These are phyloP conservation scores for Lyophyllum semitale DNA, from an alignment of 768 basidiomycete genomes.

Conservation along the genomic window DNA sequence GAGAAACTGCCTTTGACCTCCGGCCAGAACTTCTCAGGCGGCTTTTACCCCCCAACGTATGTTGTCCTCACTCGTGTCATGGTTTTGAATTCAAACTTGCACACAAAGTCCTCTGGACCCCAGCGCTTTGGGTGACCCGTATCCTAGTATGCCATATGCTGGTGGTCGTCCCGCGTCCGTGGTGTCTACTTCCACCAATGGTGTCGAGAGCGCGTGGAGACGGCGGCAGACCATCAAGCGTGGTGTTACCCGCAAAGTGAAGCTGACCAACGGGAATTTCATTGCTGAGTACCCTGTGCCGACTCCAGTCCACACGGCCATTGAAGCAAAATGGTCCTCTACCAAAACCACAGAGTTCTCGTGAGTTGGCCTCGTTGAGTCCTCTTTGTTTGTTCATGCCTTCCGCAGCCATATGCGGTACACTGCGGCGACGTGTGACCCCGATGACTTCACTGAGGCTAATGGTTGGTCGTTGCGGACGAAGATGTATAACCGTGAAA, in stretches of 20 bases:
- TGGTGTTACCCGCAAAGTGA: slow-evolving; percentile 90
- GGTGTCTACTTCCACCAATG: slow-evolving; percentile 55
- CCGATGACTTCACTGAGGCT: slow-evolving; percentile 81
- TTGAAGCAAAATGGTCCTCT: slow-evolving; percentile 75
- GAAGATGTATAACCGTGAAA: slow-evolving; percentile 84
- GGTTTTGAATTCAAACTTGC: slow-evolving; percentile 9
- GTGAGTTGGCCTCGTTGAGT: slow-evolving; percentile 44
- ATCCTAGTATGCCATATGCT: slow-evolving; percentile 53
- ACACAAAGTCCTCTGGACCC: slow-evolving; percentile 51
- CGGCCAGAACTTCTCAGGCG: slow-evolving; percentile 54
- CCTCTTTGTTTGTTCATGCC: slow-evolving; percentile 1
- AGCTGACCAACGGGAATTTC: slow-evolving; percentile 91
- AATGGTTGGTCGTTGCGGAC: slow-evolving; percentile 85
- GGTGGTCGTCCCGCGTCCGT: slow-evolving; percentile 49
- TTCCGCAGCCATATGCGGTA: slow-evolving; percentile 82
- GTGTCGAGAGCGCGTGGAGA: slow-evolving; percentile 61
- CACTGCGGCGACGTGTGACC: slow-evolving; percentile 89
- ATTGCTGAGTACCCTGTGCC: slow-evolving; percentile 90
- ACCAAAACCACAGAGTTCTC: slow-evolving; percentile 88
- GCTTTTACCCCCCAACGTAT: slow-evolving; percentile 78
- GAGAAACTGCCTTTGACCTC: slow-evolving; percentile 79
- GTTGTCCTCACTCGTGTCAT: slow-evolving; percentile 25
- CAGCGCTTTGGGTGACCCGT: slow-evolving; percentile 67
- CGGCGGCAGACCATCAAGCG: slow-evolving; percentile 91
- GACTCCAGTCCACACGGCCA: slow-evolving; percentile 77